A percentile compares a stretch with the other conserved stretches of the same genome.
phyloP scores from a whole-genome alignment of 192 early-diverging fungal species.

The Geranomyces variabilis region DNA sequence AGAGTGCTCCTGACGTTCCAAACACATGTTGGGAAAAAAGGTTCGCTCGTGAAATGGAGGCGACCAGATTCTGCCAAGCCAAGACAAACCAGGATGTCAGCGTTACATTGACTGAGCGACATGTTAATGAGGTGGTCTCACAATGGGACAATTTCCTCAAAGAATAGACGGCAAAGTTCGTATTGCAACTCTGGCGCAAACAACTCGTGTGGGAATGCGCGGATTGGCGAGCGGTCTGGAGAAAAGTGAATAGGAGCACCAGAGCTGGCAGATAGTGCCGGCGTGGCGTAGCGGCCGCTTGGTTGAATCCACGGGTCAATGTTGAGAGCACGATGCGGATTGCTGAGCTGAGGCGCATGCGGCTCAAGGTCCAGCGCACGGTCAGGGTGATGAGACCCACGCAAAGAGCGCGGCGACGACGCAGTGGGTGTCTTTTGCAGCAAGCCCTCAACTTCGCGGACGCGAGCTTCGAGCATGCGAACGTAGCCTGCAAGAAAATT shows the following conservation, averaged over 20 bases:
- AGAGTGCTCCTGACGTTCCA: constrained; percentile 25
- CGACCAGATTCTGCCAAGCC: constrained; percentile 10
- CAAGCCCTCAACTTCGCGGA: constrained; percentile 26
- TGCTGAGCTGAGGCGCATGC: not conserved
- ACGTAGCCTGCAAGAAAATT: constrained; percentile 33
- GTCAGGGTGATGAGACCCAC: not conserved
- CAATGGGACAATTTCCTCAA: constrained; percentile 13
- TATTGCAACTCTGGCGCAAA: constrained; percentile 19
- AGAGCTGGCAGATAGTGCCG: not conserved
- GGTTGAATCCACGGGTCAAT: not conserved
- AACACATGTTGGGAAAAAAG: constrained; percentile 3
- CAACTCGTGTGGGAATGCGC: constrained; percentile 1
- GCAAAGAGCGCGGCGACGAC: not conserved
- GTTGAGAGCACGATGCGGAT: not conserved
- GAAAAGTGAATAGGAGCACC: not conserved
- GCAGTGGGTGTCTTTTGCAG: constrained; percentile 1
- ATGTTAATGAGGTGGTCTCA: not conserved
- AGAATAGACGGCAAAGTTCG: constrained; percentile 15
- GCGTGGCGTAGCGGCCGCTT: not conserved
- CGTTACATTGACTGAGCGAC: too few species aligned
- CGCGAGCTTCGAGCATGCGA: constrained; percentile 29
- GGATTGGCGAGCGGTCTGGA: not conserved
- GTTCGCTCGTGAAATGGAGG: constrained; percentile 21
- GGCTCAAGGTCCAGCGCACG: not conserved
- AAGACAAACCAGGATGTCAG: not conserved